A percentile compares a stretch with the other conserved stretches of the same genome.
Conservation (phyloP, 805 yeast species). For the Priceomyces carsonii region DNA sequence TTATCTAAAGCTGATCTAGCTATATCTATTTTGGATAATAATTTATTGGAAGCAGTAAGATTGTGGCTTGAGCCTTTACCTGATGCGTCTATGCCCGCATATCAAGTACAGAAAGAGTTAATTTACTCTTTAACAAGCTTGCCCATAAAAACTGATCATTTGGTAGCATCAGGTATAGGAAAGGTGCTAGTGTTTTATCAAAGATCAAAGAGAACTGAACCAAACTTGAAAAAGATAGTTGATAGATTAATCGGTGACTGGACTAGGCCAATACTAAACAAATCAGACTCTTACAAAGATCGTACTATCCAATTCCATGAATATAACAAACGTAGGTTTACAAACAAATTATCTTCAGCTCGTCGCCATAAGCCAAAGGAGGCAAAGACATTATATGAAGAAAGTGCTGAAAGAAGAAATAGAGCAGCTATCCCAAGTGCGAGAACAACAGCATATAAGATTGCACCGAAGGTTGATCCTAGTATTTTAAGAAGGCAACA, state of each 20-base stretch:
- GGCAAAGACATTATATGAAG: slow-evolving; percentile 73
- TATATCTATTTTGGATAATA: slow-evolving; percentile 91
- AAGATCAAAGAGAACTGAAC: slow-evolving; percentile 85
- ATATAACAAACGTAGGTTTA: slow-evolving; percentile 61
- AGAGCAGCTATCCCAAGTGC: slow-evolving; percentile 97
- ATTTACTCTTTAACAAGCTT: slow-evolving; percentile 71
- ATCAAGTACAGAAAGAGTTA: slow-evolving; percentile 88
- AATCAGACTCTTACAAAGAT: slow-evolving; percentile 92
- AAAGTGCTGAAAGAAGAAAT: slow-evolving; percentile 85
- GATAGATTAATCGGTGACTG: slow-evolving; percentile 93
- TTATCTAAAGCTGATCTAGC: slow-evolving; percentile 82
- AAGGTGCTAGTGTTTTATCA: slow-evolving; percentile 93
- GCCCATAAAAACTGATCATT: slow-evolving; percentile 94
- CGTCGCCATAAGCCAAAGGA: slow-evolving; percentile 32
- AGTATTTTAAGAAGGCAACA: slow-evolving; percentile 45
- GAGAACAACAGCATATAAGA: slow-evolving; percentile 81
- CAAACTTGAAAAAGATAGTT: slow-evolving; percentile 80
- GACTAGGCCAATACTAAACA: slow-evolving; percentile 97
- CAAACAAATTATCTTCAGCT: slow-evolving; percentile 40
- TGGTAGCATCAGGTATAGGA: slow-evolving; percentile 93
- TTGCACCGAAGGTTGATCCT: slow-evolving; percentile 80
- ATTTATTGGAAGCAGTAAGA: slow-evolving; percentile 87
- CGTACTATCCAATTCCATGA: slow-evolving; percentile 68
- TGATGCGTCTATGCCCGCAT: slow-evolving; percentile 96
- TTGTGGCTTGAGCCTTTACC: slow-evolving; percentile 98